phyloP scores from a whole-genome alignment of 495 filamentous ascomycete species.

The Clavariopsis aquatica region DNA sequence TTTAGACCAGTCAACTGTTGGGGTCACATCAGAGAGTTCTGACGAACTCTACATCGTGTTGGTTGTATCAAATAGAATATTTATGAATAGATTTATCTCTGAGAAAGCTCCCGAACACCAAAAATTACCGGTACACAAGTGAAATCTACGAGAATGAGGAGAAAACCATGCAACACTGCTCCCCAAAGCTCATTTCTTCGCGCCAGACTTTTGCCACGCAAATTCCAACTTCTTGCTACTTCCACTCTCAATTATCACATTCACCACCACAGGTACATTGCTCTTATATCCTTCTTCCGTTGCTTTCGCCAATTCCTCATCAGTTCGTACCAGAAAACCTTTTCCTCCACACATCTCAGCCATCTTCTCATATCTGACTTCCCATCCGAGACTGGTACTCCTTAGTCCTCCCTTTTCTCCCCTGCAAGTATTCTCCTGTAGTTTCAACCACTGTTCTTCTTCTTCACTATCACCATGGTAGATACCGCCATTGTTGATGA shows the following conservation, averaged over 20 bases:
- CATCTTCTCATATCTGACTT: conserved; percentile 60
- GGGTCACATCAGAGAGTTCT: too few relatives aligned
- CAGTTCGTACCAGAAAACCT: conserved; percentile 56
- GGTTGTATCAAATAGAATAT: too few relatives aligned
- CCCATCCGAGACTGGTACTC: conserved; percentile 59
- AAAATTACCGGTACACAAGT: too few relatives aligned
- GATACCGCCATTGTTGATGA: conserved; percentile 66
- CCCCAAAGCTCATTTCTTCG: conserved; percentile 24
- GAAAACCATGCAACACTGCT: too few relatives aligned
- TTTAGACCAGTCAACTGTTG: too few relatives aligned
- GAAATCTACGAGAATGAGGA: too few relatives aligned
- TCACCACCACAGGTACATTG: conserved; percentile 55
- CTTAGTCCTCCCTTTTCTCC: conserved; percentile 47
- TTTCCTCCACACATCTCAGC: conserved; percentile 60
- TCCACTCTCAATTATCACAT: conserved; percentile 62
- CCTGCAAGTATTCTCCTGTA: conserved; percentile 46
- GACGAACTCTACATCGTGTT: too few relatives aligned
- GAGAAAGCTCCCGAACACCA: too few relatives aligned
- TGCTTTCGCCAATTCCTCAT: conserved; percentile 55
- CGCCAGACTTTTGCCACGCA: conserved; percentile 24
- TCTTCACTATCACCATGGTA: conserved; percentile 59
- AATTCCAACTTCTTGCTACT: conserved; percentile 52
- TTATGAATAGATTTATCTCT: too few relatives aligned
- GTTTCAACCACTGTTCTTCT: conserved; percentile 47
- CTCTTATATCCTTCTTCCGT: conserved; percentile 57